Conservation (phyloP, 2,329 filamentous ascomycete genomes). For the Fusarium burgessii region DNA sequence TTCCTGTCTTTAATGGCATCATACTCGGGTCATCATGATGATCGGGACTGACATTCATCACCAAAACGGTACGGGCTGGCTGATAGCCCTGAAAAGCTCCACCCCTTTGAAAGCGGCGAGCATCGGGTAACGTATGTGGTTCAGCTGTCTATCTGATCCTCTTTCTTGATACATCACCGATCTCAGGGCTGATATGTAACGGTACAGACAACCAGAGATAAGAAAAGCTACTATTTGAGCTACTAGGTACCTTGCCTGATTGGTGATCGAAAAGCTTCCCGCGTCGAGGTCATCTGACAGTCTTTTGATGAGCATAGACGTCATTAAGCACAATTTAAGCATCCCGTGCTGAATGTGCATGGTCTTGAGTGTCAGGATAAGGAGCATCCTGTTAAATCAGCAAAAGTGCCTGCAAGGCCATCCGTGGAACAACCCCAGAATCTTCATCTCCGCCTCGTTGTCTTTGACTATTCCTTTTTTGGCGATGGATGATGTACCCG, state of each 20-base stretch:
- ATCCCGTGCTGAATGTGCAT: constrained; percentile 4
- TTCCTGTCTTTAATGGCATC: background rate
- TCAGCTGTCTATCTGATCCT: background rate
- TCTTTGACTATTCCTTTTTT: constrained; percentile 3
- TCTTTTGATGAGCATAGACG: constrained; percentile 12
- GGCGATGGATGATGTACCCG: constrained; percentile 6
- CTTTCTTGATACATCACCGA: background rate
- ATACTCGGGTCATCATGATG: background rate
- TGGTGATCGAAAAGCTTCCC: background rate
- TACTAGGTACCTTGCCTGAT: background rate
- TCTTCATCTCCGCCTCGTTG: constrained; percentile 3
- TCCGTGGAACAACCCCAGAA: constrained; percentile 15
- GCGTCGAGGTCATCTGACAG: constrained; percentile 31
- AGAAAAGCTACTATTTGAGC: constrained; percentile 1
- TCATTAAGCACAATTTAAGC: constrained; percentile 6
- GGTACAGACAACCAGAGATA: background rate
- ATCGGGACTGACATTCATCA: background rate
- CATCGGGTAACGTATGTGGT: background rate
- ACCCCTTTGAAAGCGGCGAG: background rate
- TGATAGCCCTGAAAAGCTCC: background rate
- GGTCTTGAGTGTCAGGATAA: constrained; percentile 2
- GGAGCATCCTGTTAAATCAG: background rate
- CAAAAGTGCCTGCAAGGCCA: constrained; percentile 4
- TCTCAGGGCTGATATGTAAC: background rate
- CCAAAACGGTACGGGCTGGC: background rate